Evolutionary conservation across 169 alveolate genomes (phyloP), one percentile per base, ranked within the genome.

Genomic region (Babesia bovis): DNA sequence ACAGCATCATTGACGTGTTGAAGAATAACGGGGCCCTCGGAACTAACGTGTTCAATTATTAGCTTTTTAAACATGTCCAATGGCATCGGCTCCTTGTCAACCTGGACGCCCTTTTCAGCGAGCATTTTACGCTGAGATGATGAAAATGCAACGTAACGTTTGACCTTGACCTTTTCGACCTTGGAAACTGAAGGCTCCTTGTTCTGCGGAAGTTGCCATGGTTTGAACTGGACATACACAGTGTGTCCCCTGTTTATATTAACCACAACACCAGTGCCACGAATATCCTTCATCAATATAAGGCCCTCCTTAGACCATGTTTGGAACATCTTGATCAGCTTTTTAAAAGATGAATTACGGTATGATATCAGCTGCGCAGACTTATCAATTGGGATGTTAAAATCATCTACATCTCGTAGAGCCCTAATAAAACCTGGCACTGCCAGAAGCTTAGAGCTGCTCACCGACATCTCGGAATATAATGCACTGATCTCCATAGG

Each of bases 401-500:
- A 40, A 10, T 10, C 21, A 58, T 71, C 89, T 19, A 72, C 53
- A 25, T 72, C 76, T 57, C 67, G 71, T 30, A 59, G 56, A 30
- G 35, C 66, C 23, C 65, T 50, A 66, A 53, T 66, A 44, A 82
- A 71, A 3, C n/a, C 23, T 26, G 74, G 32, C 59, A 66, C 72
- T 19, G 57, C 49, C 25, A 67, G 68, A 15, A 82, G 56, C 50
- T 63, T 47, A 4, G 53, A n/a, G 26, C 72, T 67, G 51, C 75
- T 72, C 28, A 61, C 82, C 19, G 81, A 51, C 89, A 82, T 82
- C 35, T 59, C 73, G 17, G 83, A 52, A 52, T 82, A 82, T 4
- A 82, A 41, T 21, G 82, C 89, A n/a, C 85, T 73, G 17, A 72
- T 71, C 38, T 82, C 89, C 52, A 82, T 40, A n/a, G 89, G 89